Base-by-base conservation (phyloP, 2,329 filamentous ascomycete species). In the Aspergillus felis region DNA sequence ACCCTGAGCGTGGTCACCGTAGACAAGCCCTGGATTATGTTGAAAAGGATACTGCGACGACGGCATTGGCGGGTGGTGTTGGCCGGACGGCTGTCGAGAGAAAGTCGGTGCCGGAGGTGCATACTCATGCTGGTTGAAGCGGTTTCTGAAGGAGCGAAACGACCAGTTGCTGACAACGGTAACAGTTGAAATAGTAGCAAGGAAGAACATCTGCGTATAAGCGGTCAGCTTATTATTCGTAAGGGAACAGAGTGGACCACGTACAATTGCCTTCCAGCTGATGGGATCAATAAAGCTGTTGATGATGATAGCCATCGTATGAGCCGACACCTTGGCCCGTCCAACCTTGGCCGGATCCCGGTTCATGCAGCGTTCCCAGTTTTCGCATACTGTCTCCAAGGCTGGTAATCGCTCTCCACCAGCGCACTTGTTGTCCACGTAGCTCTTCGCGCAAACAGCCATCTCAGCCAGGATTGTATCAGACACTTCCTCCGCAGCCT, bases 271-370 rank as follows among this genome's bases (percentile, higher is more conserved):
- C 74, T 97, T 97, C 74, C 91, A 88, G 62, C 89, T 91, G 74
- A 97, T 92, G 5, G 90, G 87, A 66, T 96, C 91, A 4, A 96
- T 87, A 72, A 97, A 97, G 67, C 89, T 88, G 71, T 97, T 97
- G 74, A 97, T 88, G 44, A 99, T 96, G 69, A 91, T 86, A 0
- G 93, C 93, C 70, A 97, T 89, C 27, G 92, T 94, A 68, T 90
- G 88, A 4, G 91, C 92, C 20, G 89, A 91, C 42, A 96, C 86
- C 67, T 87, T 88, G 46, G 93, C 88, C 41, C 88, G 82, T 64
- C 90, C 92, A 56, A 96, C 86, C 56, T 86, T 85, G 48, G 87
- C 82, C 0, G 92, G 87, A 68, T 97, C 90, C 63, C 88, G 85
- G 63, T 87, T 86, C 91, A 96, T 96, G 75, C 94, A 97, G 32